Percentiles rank a stretch among this genome's conserved stretches.
Conservation (phyloP, 306 rosid genomes). For the Hylodesmum podocarpum region DNA sequence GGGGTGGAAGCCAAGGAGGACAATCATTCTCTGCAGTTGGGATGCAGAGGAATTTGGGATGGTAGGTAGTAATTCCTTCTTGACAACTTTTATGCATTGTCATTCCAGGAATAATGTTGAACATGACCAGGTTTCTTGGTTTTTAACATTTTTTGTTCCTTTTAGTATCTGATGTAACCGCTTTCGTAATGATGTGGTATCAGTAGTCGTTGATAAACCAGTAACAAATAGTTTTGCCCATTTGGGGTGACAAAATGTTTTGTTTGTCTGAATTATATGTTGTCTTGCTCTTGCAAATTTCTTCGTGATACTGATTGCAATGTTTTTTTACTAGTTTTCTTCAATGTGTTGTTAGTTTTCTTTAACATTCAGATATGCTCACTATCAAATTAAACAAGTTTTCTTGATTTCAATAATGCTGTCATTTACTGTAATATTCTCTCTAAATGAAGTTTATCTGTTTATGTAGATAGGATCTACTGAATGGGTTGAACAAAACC, state of each 20-base stretch:
- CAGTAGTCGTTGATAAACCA: slow-evolving; percentile 3
- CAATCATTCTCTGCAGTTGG: slow-evolving; percentile 56
- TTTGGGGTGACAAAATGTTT: not conserved
- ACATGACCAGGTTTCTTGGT: not conserved
- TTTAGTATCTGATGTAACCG: not conserved
- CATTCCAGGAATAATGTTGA: not conserved
- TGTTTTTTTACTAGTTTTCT: not conserved
- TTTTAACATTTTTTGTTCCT: not conserved
- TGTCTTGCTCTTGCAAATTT: not conserved
- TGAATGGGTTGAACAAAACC: slow-evolving; percentile 98
- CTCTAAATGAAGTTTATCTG: slow-evolving; percentile 24
- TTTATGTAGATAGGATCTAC: slow-evolving; percentile 84
- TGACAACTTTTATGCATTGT: not conserved
- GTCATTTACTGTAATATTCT: slow-evolving; percentile 19
- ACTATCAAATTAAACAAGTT: slow-evolving; percentile 6
- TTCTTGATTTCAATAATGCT: slow-evolving; percentile 8
- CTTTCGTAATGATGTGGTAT: not conserved
- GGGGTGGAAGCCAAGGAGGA: slow-evolving; percentile 87
- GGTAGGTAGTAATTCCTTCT: slow-evolving; percentile 37
- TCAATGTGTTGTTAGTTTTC: slow-evolving; percentile 15
- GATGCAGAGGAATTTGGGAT: slow-evolving; percentile 60
- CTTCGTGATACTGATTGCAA: not conserved
- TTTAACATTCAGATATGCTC: not conserved
- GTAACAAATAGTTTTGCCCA: not conserved
- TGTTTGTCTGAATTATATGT: not conserved